These are phyloP conservation scores for Kurtzmaniella quercitrusa DNA, from an alignment of 1,139 yeast genomes.

Conservation along the genomic window DNA sequence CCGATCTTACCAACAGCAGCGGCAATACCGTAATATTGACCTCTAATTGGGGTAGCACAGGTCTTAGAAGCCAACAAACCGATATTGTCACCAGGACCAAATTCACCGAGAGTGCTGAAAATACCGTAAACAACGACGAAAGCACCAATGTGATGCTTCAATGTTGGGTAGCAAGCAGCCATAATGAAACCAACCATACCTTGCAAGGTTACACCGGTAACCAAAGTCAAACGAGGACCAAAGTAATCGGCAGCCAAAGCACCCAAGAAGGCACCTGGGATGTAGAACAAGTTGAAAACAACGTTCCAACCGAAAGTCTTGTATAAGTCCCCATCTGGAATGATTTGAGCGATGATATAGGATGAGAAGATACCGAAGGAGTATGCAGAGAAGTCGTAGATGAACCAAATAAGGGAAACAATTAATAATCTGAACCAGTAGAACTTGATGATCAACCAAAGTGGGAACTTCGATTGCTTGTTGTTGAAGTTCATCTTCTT, in stretches of 20 bases:
- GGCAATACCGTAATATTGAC: conserved; percentile 36
- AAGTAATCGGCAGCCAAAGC: conserved; percentile 67
- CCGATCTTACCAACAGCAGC: conserved; percentile 56
- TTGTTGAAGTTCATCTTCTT: conserved; percentile 58
- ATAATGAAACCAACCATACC: conserved; percentile 68
- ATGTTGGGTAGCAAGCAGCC: conserved; percentile 56
- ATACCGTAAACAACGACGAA: conserved; percentile 76
- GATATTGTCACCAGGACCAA: conserved; percentile 17
- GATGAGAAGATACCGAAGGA: conserved; percentile 76
- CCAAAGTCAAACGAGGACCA: conserved; percentile 71
- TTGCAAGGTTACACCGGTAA: conserved; percentile 57
- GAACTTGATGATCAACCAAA: conserved; percentile 57
- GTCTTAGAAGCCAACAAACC: conserved; percentile 16
- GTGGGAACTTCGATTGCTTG: conserved; percentile 39
- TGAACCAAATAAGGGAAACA: conserved; percentile 71
- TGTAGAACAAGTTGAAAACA: conserved; percentile 69
- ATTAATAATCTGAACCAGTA: conserved; percentile 67
- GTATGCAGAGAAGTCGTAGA: conserved; percentile 73
- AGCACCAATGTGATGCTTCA: conserved; percentile 57
- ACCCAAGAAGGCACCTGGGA: conserved; percentile 78
- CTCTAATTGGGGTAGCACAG: conserved; percentile 16
- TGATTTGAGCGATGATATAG: conserved; percentile 49
- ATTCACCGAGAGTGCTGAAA: conserved; percentile 49
- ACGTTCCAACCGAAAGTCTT: conserved; percentile 81
- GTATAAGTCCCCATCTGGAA: conserved; percentile 54